Evolutionary conservation across 306 rosid species (phyloP).

Genomic region (Corylus avellana): DNA sequence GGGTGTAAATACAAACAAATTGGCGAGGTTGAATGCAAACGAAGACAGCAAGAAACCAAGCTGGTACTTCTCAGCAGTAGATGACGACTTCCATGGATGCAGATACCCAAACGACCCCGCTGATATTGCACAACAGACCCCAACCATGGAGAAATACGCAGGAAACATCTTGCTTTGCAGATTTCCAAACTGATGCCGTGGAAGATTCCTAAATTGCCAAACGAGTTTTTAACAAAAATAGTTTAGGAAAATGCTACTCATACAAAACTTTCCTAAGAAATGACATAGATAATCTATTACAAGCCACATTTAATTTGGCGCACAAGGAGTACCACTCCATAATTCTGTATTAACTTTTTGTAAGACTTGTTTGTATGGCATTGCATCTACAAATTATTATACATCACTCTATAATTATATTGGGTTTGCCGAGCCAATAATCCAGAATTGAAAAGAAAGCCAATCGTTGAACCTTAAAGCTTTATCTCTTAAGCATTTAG

Average conservation of each 20-base stretch:
- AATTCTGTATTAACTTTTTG: neutral
- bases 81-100: constrained; percentile 88
- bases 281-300: neutral
- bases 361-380: neutral
- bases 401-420: neutral
- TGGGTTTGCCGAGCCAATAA: neutral
- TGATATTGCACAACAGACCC: constrained; percentile 64
- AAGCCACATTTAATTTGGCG: neutral
- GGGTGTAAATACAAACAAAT: constrained; percentile 86
- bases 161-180: constrained; percentile 99
- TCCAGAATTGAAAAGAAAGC: neutral
- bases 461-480: neutral
- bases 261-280: neutral
- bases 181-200: constrained; percentile 98
- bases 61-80: constrained; percentile 76
- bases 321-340: neutral
- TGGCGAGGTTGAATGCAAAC: constrained; percentile 78
- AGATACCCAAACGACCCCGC: constrained; percentile 83
- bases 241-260: neutral
- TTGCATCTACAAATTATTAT: neutral
- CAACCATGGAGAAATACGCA: constrained; percentile 85
- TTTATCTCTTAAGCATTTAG: neutral
- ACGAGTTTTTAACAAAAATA: neutral
- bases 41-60: constrained; percentile 91
- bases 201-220: constrained; percentile 63